Evolutionary conservation across 2,329 filamentous ascomycete species (phyloP).

Genomic region (Talaromyces sp.): DNA sequence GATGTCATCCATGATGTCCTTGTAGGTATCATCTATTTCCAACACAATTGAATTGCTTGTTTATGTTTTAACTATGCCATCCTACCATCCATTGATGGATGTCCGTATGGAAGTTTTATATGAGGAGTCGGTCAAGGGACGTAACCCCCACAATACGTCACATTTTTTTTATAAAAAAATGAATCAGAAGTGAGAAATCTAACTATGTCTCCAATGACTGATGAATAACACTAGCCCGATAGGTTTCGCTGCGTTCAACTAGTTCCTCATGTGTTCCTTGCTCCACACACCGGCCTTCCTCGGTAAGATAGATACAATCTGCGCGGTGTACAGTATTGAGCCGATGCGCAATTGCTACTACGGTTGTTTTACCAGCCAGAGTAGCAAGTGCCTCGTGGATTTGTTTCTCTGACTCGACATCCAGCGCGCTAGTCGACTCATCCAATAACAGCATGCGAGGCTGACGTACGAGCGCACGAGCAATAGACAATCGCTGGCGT

Average conservation of each 20-base stretch:
- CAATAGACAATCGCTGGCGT: conserved; percentile 60
- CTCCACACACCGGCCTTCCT: conserved; percentile 53
- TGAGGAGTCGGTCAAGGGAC: too few species aligned
- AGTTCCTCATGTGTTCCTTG: conserved; percentile 54
- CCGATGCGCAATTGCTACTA: conserved; percentile 45
- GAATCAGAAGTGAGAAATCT: too few species aligned
- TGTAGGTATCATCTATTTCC: too few species aligned
- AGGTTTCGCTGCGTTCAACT: conserved; percentile 52
- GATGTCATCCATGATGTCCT: too few species aligned
- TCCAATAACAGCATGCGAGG: conserved; percentile 60
- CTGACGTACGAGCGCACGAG: conserved; percentile 57
- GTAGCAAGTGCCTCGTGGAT: conserved; percentile 47
- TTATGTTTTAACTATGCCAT: too few species aligned
- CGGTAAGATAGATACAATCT: conserved; percentile 75
- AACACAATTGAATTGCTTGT: too few species aligned
- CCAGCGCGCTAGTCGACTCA: conserved; percentile 62
- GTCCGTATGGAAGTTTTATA: too few species aligned
- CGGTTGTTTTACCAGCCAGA: conserved; percentile 35
- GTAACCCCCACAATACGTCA: too few species aligned
- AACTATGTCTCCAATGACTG: conserved; percentile 43
- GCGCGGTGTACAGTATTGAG: conserved; percentile 55
- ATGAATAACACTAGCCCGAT: conserved; percentile 54
- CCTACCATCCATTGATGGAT: too few species aligned
- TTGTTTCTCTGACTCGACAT: conserved; percentile 54
- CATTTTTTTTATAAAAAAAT: too few species aligned